phyloP scores from a whole-genome alignment of 768 basidiomycete species.

The Phanerochaete sordida region DNA sequence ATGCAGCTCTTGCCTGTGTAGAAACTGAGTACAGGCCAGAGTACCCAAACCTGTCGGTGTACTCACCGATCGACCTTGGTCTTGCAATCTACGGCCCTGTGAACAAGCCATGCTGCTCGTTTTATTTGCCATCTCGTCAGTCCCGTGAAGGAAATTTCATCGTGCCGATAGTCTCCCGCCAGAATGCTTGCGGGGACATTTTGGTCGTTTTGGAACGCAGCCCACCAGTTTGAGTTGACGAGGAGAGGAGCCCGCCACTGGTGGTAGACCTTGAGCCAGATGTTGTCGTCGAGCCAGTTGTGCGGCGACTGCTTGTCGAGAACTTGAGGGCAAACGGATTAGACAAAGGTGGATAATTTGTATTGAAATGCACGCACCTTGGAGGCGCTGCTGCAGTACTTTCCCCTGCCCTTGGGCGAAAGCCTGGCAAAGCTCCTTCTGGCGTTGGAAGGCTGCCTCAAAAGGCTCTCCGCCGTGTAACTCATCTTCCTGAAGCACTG shows the following conservation, averaged over 20 bases:
- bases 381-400: slow-evolving; percentile 66
- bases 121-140: slow-evolving; percentile 84
- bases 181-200: slow-evolving; percentile 44
- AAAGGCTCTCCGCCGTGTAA: slow-evolving; percentile 51
- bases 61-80: slow-evolving; percentile 59
- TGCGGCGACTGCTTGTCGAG: slow-evolving; percentile 79
- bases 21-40: background rate
- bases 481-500: slow-evolving; percentile 76
- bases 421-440: slow-evolving; percentile 58
- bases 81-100: slow-evolving; percentile 72
- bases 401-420: slow-evolving; percentile 71
- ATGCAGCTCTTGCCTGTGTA: slow-evolving; percentile 59
- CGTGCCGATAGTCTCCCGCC: slow-evolving; percentile 18
- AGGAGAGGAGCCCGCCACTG: slow-evolving; percentile 83
- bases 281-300: slow-evolving; percentile 94
- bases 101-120: slow-evolving; percentile 77
- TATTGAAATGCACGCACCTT: slow-evolving; percentile 51
- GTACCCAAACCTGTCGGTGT: background rate
- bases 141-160: slow-evolving; percentile 15
- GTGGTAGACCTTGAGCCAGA: slow-evolving; percentile 88
- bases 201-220: slow-evolving; percentile 76
- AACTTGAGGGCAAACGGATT: slow-evolving; percentile 36
- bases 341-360: slow-evolving; percentile 8
- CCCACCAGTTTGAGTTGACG: slow-evolving; percentile 96
- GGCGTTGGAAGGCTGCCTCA: slow-evolving; percentile 46